A percentile compares a stretch with the other conserved stretches of the same genome.
Conservation (phyloP, 345 rosid species). For the Triadica sebifera region DNA sequence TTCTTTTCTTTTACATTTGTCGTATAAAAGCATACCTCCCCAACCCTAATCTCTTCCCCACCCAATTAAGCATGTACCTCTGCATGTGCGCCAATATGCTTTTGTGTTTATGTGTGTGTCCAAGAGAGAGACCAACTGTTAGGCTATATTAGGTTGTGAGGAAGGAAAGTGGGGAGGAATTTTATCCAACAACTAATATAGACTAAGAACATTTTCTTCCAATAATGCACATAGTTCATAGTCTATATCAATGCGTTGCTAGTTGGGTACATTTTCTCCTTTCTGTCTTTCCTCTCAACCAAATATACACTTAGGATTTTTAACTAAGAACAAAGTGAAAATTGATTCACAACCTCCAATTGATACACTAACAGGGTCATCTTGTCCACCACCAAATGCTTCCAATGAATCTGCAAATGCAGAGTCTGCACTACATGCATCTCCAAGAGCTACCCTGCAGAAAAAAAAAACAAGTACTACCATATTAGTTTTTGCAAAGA, state of each 20-base stretch:
- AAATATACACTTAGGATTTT: background rate
- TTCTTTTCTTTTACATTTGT: background rate
- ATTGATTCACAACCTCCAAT: conserved; percentile 53
- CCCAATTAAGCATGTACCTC: background rate
- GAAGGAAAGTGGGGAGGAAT: background rate
- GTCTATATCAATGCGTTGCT: background rate
- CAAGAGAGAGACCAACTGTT: background rate
- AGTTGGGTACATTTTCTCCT: background rate
- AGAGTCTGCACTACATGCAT: conserved; percentile 58
- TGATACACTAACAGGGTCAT: conserved; percentile 77
- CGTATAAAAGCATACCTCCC: background rate
- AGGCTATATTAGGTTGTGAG: background rate
- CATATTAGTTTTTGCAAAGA: background rate
- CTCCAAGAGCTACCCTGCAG: conserved; percentile 68
- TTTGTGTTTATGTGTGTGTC: background rate
- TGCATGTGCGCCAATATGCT: background rate
- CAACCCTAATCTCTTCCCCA: background rate
- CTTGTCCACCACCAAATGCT: conserved; percentile 85
- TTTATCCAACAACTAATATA: background rate
- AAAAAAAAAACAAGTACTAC: background rate
- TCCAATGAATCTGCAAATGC: conserved; percentile 71
- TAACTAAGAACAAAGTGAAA: conserved; percentile 3
- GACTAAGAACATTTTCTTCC: background rate
- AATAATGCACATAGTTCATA: background rate
- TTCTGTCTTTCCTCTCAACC: background rate